A percentile compares a stretch with the other conserved stretches of the same genome.
phyloP scores from a whole-genome alignment of 331 rosid species.

The Acacia concinna region DNA sequence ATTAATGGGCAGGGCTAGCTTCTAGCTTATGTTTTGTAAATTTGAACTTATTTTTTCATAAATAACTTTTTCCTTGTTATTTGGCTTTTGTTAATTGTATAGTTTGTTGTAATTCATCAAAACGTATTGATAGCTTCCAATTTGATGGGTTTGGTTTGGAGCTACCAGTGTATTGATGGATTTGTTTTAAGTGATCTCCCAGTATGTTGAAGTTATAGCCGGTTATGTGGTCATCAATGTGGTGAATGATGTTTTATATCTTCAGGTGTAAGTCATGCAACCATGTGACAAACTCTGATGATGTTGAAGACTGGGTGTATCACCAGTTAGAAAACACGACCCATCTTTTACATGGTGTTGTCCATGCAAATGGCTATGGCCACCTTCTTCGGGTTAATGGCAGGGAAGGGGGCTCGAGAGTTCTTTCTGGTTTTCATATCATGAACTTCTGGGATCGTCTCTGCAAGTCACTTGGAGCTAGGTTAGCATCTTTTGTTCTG shows the following conservation, averaged over 20 bases:
- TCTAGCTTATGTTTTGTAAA: not conserved
- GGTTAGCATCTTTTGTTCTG: constrained; percentile 47
- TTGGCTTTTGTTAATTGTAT: not conserved
- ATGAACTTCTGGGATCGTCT: constrained; percentile 97
- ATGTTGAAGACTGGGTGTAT: constrained; percentile 93
- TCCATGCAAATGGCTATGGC: constrained; percentile 95
- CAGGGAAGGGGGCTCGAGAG: constrained; percentile 90
- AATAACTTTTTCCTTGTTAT: not conserved
- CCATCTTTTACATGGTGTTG: constrained; percentile 89
- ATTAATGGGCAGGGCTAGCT: not conserved
- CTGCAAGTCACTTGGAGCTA: constrained; percentile 81
- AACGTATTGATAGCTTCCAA: not conserved
- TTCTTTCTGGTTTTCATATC: constrained; percentile 83
- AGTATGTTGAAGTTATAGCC: not conserved
- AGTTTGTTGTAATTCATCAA: not conserved
- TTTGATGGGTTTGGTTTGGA: not conserved
- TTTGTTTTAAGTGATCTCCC: not conserved
- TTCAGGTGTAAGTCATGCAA: constrained; percentile 95
- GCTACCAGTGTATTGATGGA: not conserved
- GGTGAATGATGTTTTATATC: constrained; percentile 23
- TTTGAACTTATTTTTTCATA: not conserved
- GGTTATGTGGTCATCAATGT: constrained; percentile 15
- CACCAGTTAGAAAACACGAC: constrained; percentile 84
- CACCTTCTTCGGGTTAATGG: constrained; percentile 99
- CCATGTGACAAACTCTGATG: constrained; percentile 78